Evolutionary conservation across 495 filamentous ascomycete species (phyloP), one percentile per base, ranked within the genome.

Genomic region (Tuber microsphaerosporum): DNA sequence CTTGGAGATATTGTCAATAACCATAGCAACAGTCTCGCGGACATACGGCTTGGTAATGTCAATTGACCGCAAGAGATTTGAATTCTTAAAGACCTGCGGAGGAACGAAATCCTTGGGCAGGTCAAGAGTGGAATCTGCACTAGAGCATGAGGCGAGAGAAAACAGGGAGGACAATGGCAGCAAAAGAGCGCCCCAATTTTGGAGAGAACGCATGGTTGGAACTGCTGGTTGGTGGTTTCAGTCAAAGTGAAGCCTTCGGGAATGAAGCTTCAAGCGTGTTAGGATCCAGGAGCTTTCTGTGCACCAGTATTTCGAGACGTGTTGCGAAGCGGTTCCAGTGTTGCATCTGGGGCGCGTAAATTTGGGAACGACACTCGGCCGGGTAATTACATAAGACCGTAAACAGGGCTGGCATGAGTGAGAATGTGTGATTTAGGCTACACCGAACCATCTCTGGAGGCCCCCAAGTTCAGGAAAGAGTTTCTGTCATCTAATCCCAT

Each of bases 41-140:
- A 89, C 89, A 81, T 94, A 98, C 75, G 89, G 90, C 85, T 97
- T 97, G 82, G 97, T 94, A 73, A 97, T 84, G 81, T 97, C 97
- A 80, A 94, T 90, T 74, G 92, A 91, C 75, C 97, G 92, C 73
- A 98, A 90, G 39, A 97, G 83, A 84, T 98, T 98, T 79, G 88
- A 87, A 84, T 98, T 97, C 84, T 93, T 92, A 85, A 96, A 99
- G 69, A 92, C 91, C 82, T 92, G 92, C 20, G 93, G 90, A 51
- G 94, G 94, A 84, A 89, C 93, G 87, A 97, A 97, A 71, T 88
- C 89, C 81, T 86, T 83, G 42, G 91, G 88, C 26, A 94, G 88
- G 77, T 87, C 85, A 26, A 75, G 71, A 70, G 77, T 73, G 31
- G 71, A 42, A 43, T 44, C 77, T 8, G 51, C 73, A 39, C 42